A percentile compares a stretch with the other conserved stretches of the same genome.
These are phyloP conservation scores for Borovskyia barvae DNA, from an alignment of 208 protist genomes.

Conservation along the genomic window DNA sequence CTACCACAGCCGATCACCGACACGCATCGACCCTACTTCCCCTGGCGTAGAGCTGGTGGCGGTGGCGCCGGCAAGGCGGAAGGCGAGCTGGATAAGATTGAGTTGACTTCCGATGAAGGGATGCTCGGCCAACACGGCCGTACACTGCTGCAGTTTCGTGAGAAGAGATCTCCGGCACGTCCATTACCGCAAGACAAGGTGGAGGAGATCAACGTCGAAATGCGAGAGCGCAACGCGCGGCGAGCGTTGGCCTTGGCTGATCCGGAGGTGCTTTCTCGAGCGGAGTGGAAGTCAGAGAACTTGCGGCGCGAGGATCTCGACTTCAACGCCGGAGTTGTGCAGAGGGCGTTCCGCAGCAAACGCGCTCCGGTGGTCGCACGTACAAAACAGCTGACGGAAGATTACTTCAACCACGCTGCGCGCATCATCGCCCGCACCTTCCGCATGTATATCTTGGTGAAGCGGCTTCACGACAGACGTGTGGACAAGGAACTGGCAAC, in stretches of 20 bases:
- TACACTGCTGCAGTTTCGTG: constrained; percentile 57
- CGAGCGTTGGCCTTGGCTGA: constrained; percentile 27
- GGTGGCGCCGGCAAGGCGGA: constrained; percentile 10
- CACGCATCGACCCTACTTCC: constrained; percentile 54
- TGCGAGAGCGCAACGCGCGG: constrained; percentile 29
- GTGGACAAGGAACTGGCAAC: constrained; percentile 14
- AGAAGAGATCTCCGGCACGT: constrained; percentile 22
- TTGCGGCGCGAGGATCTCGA: constrained; percentile 70
- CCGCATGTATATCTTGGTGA: constrained; percentile 58
- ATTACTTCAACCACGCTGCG: constrained; percentile 67
- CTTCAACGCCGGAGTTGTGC: constrained; percentile 82
- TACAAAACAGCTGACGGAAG: constrained; percentile 42
- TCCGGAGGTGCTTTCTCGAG: constrained; percentile 52
- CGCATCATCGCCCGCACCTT: constrained; percentile 73
- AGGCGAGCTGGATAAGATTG: neutral
- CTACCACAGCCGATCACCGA: constrained; percentile 32
- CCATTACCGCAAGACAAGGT: constrained; percentile 51
- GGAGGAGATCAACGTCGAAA: constrained; percentile 51
- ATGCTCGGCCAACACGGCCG: neutral
- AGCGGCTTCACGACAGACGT: constrained; percentile 24
- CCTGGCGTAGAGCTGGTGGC: constrained; percentile 38
- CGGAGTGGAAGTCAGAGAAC: constrained; percentile 71
- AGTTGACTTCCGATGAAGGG: neutral
- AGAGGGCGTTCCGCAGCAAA: constrained; percentile 61
- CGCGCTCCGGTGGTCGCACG: constrained; percentile 33